A percentile compares a stretch with the other conserved stretches of the same genome.
These are phyloP conservation scores for Claviceps quebecensis DNA, from an alignment of 2,329 filamentous ascomycete genomes.

Conservation along the genomic window DNA sequence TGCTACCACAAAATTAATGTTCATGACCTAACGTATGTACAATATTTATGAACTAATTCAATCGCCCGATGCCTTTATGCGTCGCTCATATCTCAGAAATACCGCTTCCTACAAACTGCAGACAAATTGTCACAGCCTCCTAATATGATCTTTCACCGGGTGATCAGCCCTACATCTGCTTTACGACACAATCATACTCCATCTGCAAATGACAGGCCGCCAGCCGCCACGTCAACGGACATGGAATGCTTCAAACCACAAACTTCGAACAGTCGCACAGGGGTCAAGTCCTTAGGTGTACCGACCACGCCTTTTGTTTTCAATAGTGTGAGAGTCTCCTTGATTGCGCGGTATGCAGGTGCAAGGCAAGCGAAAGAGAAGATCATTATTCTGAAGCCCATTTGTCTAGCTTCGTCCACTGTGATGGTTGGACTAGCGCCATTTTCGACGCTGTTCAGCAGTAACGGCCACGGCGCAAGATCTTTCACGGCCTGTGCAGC, in stretches of 20 bases:
- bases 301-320: slow-evolving; percentile 24
- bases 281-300: slow-evolving; percentile 28
- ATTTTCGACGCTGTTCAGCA: slow-evolving; percentile 44
- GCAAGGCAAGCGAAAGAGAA: slow-evolving; percentile 26
- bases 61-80: not conserved
- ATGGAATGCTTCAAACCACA: slow-evolving; percentile 37
- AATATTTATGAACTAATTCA: not conserved
- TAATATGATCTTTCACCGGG: not conserved
- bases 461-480: slow-evolving; percentile 33
- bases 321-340: slow-evolving; percentile 23
- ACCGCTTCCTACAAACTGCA: not conserved
- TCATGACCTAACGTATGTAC: too few relatives aligned
- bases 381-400: slow-evolving; percentile 47
- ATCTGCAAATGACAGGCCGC: slow-evolving; percentile 7
- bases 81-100: not conserved
- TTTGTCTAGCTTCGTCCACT: slow-evolving; percentile 35
- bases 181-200: slow-evolving; percentile 1
- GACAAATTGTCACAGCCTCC: not conserved
- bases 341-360: slow-evolving; percentile 30
- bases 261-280: slow-evolving; percentile 34
- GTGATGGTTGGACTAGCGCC: slow-evolving; percentile 41
- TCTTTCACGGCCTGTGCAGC: slow-evolving; percentile 30
- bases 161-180: not conserved
- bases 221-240: slow-evolving; percentile 27
- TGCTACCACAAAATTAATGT: too few relatives aligned